Conservation (phyloP, 208 protist genomes). For the Willaertia magna region DNA sequence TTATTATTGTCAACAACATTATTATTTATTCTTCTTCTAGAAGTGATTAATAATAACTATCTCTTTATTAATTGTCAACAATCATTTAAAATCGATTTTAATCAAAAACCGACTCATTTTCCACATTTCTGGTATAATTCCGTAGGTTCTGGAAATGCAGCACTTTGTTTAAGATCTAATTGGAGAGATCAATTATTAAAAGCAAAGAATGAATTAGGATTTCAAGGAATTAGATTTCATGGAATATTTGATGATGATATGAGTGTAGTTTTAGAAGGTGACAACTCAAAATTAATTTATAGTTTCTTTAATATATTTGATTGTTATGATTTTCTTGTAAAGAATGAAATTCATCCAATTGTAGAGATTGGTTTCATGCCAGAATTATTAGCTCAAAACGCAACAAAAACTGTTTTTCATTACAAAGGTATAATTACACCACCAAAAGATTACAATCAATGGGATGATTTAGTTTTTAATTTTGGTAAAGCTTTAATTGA, state of each 20-base stretch:
- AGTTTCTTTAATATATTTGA: not conserved
- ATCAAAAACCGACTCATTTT: too few species aligned
- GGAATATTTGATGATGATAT: not conserved
- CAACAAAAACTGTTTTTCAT: not conserved
- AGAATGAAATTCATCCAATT: not conserved
- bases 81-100: too few species aligned
- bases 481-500: not conserved
- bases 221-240: not conserved
- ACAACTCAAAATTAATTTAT: not conserved
- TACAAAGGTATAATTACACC: not conserved
- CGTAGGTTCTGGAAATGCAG: not conserved
- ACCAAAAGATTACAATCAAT: not conserved
- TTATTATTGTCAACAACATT: too few species aligned
- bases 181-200: not conserved
- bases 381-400: not conserved
- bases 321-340: not conserved
- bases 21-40: too few species aligned
- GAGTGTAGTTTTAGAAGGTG: not conserved
- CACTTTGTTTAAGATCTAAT: not conserved
- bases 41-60: too few species aligned
- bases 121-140: not conserved
- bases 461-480: not conserved
- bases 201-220: not conserved
- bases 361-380: conserved; percentile 25
- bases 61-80: too few species aligned